Evolutionary conservation across 2,329 filamentous ascomycete genomes (phyloP), one percentile per base, ranked within the genome.

Genomic region (Beauveria scarabaeidicola): DNA sequence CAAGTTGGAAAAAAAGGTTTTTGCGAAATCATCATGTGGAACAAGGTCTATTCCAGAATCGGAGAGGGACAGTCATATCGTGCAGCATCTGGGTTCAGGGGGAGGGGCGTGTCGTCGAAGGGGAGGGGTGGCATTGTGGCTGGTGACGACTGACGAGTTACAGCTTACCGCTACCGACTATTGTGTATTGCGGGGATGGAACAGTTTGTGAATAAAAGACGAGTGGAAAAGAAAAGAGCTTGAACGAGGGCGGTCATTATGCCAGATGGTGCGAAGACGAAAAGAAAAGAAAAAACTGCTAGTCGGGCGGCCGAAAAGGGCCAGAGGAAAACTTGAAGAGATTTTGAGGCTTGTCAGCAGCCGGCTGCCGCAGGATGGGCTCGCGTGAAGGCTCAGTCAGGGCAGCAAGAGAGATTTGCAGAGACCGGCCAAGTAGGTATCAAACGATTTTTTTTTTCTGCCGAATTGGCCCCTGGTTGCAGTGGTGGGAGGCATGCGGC

Each of bases 21-120:
- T 29, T 27, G 27, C 41, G 29, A 15, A 56, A 56, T 56, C 53
- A 56, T 29, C 25, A 44, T 58, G 44, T 58, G 47, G 47, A n/a
- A n/a, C 38, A 13, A 13, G 46, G 29, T 48, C 61, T 61, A 62
- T 46, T 27, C 54, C 47, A 46, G 47, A 61, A 61, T 52, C 51
- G 58, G 62, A 63, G 58, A 63, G 59, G 41, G 58, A 55, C 43
- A 50, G 61, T 63, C 62, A 63, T 58, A 62, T 62, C 54, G 54
- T 62, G 62, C 62, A 63, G 58, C 58, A 62, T 46, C 61, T 58
- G 54, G 62, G 40, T 38, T 51, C 46, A 48, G 38, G 13, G 43
- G 58, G 57, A 50, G 47, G 29, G n/a, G 60, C 46, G 53, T 53
- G 38, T 15, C 5, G 44, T 15, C 17, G 29, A 36, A 17, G 13